Percentiles rank a stretch among this genome's conserved stretches.
Evolutionary conservation across 805 yeast species (phyloP).

Genomic region (Lipomyces lipofer): DNA sequence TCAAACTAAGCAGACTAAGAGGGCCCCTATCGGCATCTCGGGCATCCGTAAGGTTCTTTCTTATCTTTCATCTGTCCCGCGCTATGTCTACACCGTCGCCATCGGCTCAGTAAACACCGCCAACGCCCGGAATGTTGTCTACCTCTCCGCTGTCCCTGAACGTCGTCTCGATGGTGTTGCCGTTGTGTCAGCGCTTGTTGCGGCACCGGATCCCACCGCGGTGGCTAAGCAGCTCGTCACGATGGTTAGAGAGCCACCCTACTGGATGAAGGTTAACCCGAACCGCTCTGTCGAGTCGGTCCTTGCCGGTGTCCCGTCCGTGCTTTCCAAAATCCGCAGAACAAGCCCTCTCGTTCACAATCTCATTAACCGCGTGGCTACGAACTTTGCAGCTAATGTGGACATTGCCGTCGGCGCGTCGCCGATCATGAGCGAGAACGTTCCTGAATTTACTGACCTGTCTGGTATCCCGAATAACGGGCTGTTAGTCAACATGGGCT

Average conservation of each 20-base stretch:
- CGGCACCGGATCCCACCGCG: conserved; percentile 51
- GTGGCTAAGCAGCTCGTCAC: conserved; percentile 49
- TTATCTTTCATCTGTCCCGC: conserved; percentile 24
- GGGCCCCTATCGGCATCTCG: conserved; percentile 64
- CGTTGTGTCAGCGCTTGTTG: conserved; percentile 84
- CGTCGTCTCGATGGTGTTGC: conserved; percentile 75
- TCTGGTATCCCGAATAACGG: conserved; percentile 56
- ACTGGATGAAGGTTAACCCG: conserved; percentile 23
- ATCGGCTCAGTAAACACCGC: conserved; percentile 75
- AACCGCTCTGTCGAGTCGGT: conserved; percentile 16
- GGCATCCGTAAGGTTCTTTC: conserved; percentile 59
- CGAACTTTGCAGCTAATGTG: conserved; percentile 83
- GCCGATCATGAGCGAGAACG: conserved; percentile 82
- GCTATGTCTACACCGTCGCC: conserved; percentile 58
- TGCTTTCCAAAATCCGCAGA: conserved; percentile 35
- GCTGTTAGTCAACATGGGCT: conserved; percentile 74
- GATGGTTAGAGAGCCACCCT: conserved; percentile 39
- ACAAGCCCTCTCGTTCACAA: conserved; percentile 74
- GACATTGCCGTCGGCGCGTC: conserved; percentile 81
- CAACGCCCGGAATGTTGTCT: conserved; percentile 61
- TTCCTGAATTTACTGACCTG: conserved; percentile 66
- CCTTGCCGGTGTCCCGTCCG: conserved; percentile 29
- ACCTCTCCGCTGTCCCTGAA: conserved; percentile 44
- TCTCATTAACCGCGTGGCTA: conserved; percentile 85
- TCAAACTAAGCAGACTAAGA: conserved; percentile 61